Conservation (phyloP, 352 stramenopile species). For the Phytophthora fragariaefolia region DNA sequence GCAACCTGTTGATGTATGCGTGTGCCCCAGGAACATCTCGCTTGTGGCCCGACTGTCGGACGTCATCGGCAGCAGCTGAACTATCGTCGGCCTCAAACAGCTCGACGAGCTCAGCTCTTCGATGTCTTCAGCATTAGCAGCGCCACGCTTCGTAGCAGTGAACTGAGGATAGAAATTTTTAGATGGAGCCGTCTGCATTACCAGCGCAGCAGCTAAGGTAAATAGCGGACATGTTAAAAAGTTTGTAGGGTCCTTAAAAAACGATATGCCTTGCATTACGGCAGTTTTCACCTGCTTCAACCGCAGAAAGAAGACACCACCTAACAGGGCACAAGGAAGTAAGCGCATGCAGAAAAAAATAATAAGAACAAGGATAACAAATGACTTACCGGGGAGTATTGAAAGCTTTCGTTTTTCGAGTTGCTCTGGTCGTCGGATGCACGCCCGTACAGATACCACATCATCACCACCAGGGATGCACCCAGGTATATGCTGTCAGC, state of each 20-base stretch:
- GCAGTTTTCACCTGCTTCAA: too few relatives aligned
- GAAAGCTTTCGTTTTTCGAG: too few relatives aligned
- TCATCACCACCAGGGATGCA: slow-evolving; percentile 13
- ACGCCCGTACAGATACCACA: slow-evolving; percentile 27
- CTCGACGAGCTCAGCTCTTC: slow-evolving; percentile 3
- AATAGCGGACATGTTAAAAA: slow-evolving; percentile 24
- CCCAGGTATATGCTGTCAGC: slow-evolving; percentile 13
- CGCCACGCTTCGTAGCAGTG: not conserved
- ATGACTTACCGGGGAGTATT: too few relatives aligned
- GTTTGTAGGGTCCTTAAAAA: slow-evolving; percentile 20
- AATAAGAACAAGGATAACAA: too few relatives aligned
- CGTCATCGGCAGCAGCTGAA: not conserved
- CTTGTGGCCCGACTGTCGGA: not conserved
- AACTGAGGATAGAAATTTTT: slow-evolving; percentile 8
- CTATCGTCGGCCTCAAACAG: not conserved
- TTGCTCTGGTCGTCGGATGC: slow-evolving; percentile 26
- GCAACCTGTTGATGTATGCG: not conserved
- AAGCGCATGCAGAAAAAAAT: too few relatives aligned
- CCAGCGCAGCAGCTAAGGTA: slow-evolving; percentile 10
- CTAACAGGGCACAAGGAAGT: too few relatives aligned
- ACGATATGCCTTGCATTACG: not conserved
- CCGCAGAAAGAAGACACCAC: too few relatives aligned
- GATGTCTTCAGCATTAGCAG: not conserved
- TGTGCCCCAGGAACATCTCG: not conserved
- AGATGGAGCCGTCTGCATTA: slow-evolving; percentile 5